Evolutionary conservation across 495 filamentous ascomycete species (phyloP), one percentile per base, ranked within the genome.

Genomic region (Schizothecium vesticola): DNA sequence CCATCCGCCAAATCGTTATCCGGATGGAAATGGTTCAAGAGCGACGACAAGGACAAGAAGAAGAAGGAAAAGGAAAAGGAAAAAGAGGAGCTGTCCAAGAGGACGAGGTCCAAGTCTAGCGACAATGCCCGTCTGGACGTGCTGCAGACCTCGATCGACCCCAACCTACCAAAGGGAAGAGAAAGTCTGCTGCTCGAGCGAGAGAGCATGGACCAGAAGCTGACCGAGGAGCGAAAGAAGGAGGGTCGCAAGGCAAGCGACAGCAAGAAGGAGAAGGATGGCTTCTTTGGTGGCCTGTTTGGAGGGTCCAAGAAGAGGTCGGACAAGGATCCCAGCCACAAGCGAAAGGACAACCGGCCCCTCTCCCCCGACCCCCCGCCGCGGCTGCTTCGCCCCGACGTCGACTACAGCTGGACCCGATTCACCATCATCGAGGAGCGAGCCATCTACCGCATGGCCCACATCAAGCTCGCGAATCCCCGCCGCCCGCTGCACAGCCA

Each of bases 381-480:
- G 22, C 84, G 87, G 62, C 85, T 86, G 63, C 85, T 96, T 60
- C 88, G 87, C 68, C 89, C 94, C 21, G 96, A 97, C 77, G 80
- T 96, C 70, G 94, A 97, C 79, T 97, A 94, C 79, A 89, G 92
- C 69, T 99, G 94, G 92, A 96, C 93, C 4, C 86, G 95, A 51
- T 99, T 99, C 73, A 91, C 93, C 1, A 94, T 99, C 67, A 83
- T 97, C 59, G 95, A 98, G 80, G 95, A 99, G 79, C 85, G 96
- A 59, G 96, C 95, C 33, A 99, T 99, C 67, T 99, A 99, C 76
- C 86, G 95, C 63, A 97, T 99, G 90, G 95, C 95, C 13, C 95
- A 99, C 77, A 94, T 98, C 79, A 99, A 99, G 79, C 90, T 99
- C 63, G 95, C 95, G 4, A 99, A 99, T 75, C 95, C 95, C 33